phyloP scores from a whole-genome alignment of 140 eudicot species.

The Bidens hawaiensis region DNA sequence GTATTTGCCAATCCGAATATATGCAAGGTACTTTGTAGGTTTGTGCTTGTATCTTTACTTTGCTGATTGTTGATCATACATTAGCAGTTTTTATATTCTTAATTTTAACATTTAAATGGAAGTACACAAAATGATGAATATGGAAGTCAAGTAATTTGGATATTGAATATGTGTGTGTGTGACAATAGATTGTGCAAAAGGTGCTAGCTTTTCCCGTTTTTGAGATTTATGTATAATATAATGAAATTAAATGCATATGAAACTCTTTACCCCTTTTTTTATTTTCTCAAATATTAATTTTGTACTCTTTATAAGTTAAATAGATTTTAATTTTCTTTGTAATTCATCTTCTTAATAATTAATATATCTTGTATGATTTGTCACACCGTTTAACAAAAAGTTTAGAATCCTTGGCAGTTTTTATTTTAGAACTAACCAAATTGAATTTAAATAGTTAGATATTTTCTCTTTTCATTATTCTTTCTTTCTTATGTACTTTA shows the following conservation, averaged over 20 bases:
- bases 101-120: too few relatives aligned
- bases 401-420: slow-evolving; percentile 6
- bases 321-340: not conserved
- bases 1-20: slow-evolving; percentile 76
- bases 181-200: slow-evolving; percentile 7
- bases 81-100: not conserved
- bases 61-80: not conserved
- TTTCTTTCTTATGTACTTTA: not conserved
- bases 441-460: not conserved
- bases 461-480: not conserved
- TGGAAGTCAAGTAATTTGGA: too few relatives aligned
- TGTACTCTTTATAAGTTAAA: not conserved
- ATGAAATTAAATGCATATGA: not conserved
- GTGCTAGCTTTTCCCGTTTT: not conserved
- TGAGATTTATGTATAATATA: not conserved
- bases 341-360: not conserved
- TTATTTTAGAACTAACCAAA: not conserved
- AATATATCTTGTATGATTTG: slow-evolving; percentile 6
- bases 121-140: too few relatives aligned
- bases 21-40: slow-evolving; percentile 60
- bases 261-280: not conserved
- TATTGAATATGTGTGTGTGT: too few relatives aligned
- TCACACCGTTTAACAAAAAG: not conserved
- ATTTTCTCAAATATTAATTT: not conserved
- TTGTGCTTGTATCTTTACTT: not conserved